A percentile compares a stretch with the other conserved stretches of the same genome.
Evolutionary conservation across 176 grass and related monocot genomes (phyloP).

Genomic region (Zizania latifolia): DNA sequence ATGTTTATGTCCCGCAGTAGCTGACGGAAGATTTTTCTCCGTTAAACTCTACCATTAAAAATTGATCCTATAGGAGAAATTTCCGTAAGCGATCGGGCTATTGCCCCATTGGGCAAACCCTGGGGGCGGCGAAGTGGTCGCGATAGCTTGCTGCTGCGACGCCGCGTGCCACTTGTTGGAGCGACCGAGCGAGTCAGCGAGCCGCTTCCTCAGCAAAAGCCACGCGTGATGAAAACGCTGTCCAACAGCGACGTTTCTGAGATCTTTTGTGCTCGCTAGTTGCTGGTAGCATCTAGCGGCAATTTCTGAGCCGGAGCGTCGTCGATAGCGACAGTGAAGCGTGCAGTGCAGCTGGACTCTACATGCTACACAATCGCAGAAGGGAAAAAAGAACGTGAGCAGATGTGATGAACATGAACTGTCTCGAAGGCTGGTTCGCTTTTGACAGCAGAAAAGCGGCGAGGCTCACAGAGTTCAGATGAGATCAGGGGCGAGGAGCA

Average conservation of each 20-base stretch:
- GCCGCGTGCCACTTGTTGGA: not conserved
- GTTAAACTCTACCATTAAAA: too few relatives aligned
- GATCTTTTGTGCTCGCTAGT: not conserved
- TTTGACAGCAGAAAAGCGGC: not conserved
- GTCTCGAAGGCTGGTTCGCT: not conserved
- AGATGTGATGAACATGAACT: not conserved
- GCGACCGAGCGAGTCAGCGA: not conserved
- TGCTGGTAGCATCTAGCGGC: not conserved
- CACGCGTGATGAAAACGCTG: not conserved
- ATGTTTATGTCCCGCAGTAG: too few relatives aligned
- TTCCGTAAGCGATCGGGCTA: too few relatives aligned
- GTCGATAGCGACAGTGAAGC: not conserved
- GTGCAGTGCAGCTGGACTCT: not conserved
- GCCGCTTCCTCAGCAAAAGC: not conserved
- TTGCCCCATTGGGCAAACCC: too few relatives aligned
- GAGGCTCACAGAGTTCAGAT: not conserved
- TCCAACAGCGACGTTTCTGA: not conserved
- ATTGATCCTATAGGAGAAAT: too few relatives aligned
- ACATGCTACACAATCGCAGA: too few relatives aligned
- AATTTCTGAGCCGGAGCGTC: not conserved
- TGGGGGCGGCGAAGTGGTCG: not conserved
- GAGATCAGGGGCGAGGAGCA: not conserved
- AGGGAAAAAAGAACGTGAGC: too few relatives aligned
- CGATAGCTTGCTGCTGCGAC: too few relatives aligned
- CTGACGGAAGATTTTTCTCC: too few relatives aligned